These are phyloP conservation scores for Pichia thaimueangensis DNA, from an alignment of 805 yeast genomes.

Conservation along the genomic window DNA sequence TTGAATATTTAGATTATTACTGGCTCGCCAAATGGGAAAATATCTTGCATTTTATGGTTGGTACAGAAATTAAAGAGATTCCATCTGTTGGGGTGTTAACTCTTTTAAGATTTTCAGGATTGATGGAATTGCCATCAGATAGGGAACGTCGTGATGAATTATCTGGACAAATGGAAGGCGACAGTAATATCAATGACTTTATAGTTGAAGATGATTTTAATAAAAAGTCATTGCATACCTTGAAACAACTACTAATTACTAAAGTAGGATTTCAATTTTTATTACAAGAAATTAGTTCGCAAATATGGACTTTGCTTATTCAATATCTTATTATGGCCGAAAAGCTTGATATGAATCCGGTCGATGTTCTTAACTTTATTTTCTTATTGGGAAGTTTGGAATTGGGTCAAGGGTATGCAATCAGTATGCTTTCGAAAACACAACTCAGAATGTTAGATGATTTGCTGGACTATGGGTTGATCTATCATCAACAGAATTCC, in stretches of 20 bases:
- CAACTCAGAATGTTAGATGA: slow-evolving; percentile 85
- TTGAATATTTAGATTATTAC: slow-evolving; percentile 67
- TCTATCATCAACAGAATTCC: slow-evolving; percentile 48
- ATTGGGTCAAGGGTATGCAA: slow-evolving; percentile 78
- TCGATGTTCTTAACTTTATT: slow-evolving; percentile 88
- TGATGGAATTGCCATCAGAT: slow-evolving; percentile 65
- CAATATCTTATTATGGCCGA: slow-evolving; percentile 86
- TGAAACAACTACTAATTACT: slow-evolving; percentile 58
- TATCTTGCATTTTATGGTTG: slow-evolving; percentile 95
- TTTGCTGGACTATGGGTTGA: slow-evolving; percentile 84
- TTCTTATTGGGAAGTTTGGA: slow-evolving; percentile 92
- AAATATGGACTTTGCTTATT: slow-evolving; percentile 84
- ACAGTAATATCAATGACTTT: slow-evolving; percentile 14
- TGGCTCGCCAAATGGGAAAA: slow-evolving; percentile 91
- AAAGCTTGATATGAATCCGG: slow-evolving; percentile 85
- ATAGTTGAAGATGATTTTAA: slow-evolving; percentile 18
- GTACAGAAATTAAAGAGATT: slow-evolving; percentile 58
- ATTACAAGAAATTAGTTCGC: slow-evolving; percentile 87
- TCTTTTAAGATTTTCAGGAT: slow-evolving; percentile 69
- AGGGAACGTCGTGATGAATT: slow-evolving; percentile 23
- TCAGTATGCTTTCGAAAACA: slow-evolving; percentile 64
- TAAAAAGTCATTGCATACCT: slow-evolving; percentile 15
- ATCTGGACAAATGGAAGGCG: slow-evolving; percentile 14
- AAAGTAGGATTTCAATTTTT: slow-evolving; percentile 91
- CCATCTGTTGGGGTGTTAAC: slow-evolving; percentile 82